Evolutionary conservation across 1,139 yeast genomes (phyloP).

Genomic region (Protomyces lactucae-debilis): DNA sequence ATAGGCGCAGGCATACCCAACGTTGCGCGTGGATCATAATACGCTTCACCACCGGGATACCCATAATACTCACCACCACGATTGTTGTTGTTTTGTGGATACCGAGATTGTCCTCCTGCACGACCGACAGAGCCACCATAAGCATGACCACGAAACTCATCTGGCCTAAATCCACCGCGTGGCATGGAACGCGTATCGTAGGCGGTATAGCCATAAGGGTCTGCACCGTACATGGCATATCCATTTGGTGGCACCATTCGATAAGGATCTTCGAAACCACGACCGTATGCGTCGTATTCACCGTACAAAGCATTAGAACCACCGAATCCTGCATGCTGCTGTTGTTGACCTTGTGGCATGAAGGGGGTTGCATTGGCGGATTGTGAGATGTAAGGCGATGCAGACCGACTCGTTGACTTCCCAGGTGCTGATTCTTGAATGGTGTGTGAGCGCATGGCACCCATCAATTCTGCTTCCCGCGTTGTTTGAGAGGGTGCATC

Average conservation of each 20-base stretch:
- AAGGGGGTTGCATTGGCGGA: constrained; percentile 4
- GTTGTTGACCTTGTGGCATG: constrained; percentile 4
- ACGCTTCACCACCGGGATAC: constrained; percentile 3
- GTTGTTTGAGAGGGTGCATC: not conserved
- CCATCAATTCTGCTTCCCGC: constrained; percentile 8
- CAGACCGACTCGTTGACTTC: not conserved
- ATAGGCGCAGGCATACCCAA: not conserved
- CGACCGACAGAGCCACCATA: constrained; percentile 1
- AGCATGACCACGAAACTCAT: constrained; percentile 7
- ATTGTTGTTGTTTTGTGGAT: constrained; percentile 2
- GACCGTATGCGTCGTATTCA: not conserved
- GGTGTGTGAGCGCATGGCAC: constrained; percentile 7
- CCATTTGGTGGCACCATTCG: not conserved
- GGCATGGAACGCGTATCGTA: constrained; percentile 12
- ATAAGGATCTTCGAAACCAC: constrained; percentile 10
- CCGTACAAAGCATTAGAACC: not conserved
- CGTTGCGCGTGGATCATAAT: constrained; percentile 4
- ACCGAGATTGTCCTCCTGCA: not conserved
- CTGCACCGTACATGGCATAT: constrained; percentile 7
- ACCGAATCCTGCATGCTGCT: not conserved
- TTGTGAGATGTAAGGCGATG: constrained; percentile 9
- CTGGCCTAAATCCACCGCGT: constrained; percentile 14
- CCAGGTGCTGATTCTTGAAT: not conserved
- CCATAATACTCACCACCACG: not conserved
- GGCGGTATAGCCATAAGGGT: constrained; percentile 2